Percentiles rank a stretch among this genome's conserved stretches.
phyloP scores from a whole-genome alignment of 495 filamentous ascomycete genomes.

The Cetradonia linearis region DNA sequence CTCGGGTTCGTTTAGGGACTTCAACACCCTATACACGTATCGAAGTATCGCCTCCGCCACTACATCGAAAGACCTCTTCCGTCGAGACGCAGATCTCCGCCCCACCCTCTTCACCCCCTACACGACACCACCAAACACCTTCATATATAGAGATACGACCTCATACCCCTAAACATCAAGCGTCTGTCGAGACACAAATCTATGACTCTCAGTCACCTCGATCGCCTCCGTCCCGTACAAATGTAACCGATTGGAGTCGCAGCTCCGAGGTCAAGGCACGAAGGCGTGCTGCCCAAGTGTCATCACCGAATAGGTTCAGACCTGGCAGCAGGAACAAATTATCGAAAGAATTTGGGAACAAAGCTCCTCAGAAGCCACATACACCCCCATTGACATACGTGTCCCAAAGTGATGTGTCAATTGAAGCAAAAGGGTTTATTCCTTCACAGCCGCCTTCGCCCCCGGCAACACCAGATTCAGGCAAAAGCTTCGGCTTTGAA shows the following conservation, averaged over 20 bases:
- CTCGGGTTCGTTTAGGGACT: not conserved
- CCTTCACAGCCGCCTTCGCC: conserved; percentile 6
- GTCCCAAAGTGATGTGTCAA: not conserved
- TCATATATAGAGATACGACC: not conserved
- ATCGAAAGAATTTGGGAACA: not conserved
- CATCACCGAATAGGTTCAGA: not conserved
- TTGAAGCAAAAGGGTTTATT: not conserved
- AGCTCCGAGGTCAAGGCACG: not conserved
- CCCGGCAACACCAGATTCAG: conserved; percentile 12
- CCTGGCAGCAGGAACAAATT: not conserved
- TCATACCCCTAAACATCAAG: not conserved
- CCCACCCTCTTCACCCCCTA: conserved; percentile 3
- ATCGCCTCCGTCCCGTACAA: not conserved
- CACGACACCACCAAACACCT: not conserved
- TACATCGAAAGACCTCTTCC: conserved; percentile 13
- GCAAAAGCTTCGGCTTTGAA: conserved; percentile 8
- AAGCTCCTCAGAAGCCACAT: not conserved
- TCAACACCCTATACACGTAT: not conserved
- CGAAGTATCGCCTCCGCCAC: not conserved
- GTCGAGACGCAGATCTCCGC: conserved; percentile 18
- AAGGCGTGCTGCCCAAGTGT: conserved; percentile 7
- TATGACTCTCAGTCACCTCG: not conserved
- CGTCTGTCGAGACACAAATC: conserved; percentile 4
- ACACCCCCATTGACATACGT: not conserved
- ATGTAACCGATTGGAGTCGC: not conserved